A percentile compares a stretch with the other conserved stretches of the same genome.
Conservation (phyloP, 805 yeast species). For the Kodamaea laetipori region DNA sequence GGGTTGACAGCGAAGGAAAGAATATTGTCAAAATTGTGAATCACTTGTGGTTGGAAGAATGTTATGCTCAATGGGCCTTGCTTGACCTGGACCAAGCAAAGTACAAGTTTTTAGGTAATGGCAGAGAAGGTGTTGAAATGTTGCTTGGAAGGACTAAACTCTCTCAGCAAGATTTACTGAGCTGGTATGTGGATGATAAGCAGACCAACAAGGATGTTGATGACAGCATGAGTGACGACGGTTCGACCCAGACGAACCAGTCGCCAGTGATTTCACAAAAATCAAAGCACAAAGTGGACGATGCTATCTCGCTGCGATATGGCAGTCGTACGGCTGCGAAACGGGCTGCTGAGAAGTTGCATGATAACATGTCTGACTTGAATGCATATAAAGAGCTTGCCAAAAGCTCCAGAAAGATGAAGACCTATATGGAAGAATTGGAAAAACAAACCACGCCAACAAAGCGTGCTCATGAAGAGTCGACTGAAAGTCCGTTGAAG, state of each 20-base stretch:
- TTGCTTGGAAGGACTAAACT: conserved; percentile 55
- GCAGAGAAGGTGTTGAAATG: conserved; percentile 41
- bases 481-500: conserved; percentile 16
- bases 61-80: conserved; percentile 60
- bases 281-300: conserved; percentile 14
- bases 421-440: conserved; percentile 36
- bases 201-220: conserved; percentile 25
- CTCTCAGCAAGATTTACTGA: conserved; percentile 40
- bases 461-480: conserved; percentile 6
- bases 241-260: conserved; percentile 17
- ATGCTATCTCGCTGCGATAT: conserved; percentile 14
- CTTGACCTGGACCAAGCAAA: conserved; percentile 48
- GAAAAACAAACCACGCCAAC: conserved; percentile 22
- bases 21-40: conserved; percentile 57
- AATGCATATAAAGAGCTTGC: conserved; percentile 58
- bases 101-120: conserved; percentile 50
- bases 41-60: conserved; percentile 88
- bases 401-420: conserved; percentile 47
- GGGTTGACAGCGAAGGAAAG: conserved; percentile 45
- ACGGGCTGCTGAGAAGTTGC: conserved; percentile 66
- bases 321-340: conserved; percentile 60
- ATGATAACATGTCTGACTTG: conserved; percentile 66
- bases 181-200: conserved; percentile 31
- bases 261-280: conserved; percentile 16
- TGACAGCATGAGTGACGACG: conserved; percentile 32